A percentile compares a stretch with the other conserved stretches of the same genome.
These are phyloP conservation scores for Pinus albicaulis DNA, from an alignment of 75 land plant genomes.

Conservation along the genomic window DNA sequence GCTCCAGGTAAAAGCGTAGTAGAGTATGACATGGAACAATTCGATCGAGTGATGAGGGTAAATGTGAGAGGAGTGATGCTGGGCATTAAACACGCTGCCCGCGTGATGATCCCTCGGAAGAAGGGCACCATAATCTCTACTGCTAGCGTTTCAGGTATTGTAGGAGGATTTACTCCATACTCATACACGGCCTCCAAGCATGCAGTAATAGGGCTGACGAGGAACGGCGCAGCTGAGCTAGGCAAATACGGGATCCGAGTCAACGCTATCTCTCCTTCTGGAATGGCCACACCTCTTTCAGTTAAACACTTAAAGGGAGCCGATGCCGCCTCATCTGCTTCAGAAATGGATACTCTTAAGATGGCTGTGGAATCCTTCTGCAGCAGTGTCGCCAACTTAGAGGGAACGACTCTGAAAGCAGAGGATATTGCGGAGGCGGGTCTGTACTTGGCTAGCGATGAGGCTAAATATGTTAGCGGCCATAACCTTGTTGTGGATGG, in stretches of 20 bases:
- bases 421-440: neutral
- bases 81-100: conserved; percentile 77
- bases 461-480: neutral
- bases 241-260: too few species aligned
- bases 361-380: neutral
- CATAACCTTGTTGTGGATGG: neutral
- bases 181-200: neutral
- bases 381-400: neutral
- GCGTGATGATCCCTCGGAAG: conserved; percentile 55
- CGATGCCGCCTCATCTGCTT: neutral
- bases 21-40: conserved; percentile 37
- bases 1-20: conserved; percentile 21
- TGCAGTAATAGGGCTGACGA: conserved; percentile 4
- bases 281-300: neutral
- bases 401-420: neutral
- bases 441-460: neutral
- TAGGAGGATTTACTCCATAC: neutral
- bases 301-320: neutral
- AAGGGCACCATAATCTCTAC: conserved; percentile 22
- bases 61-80: conserved; percentile 54
- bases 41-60: conserved; percentile 48
- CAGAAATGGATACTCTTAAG: neutral
- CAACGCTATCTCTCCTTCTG: too few species aligned
- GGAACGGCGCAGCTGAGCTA: too few species aligned
- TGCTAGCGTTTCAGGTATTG: neutral